A percentile compares a stretch with the other conserved stretches of the same genome.
phyloP scores from a whole-genome alignment of 2,329 filamentous ascomycete genomes.

The Trichocomaceae sp. region DNA sequence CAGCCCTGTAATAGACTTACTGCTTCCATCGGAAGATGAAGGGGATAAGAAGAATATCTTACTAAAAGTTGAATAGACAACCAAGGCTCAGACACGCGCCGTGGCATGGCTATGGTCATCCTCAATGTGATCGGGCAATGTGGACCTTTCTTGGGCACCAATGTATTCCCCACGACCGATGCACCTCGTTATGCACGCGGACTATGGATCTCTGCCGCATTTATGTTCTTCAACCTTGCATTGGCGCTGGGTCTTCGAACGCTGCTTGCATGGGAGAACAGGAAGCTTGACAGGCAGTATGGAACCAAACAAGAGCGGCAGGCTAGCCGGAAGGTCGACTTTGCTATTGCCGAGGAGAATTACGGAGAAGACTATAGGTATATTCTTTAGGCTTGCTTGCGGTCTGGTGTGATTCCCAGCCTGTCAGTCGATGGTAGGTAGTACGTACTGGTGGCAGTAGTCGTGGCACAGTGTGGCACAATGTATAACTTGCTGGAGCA shows the following conservation, averaged over 20 bases:
- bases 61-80: slow-evolving; percentile 45
- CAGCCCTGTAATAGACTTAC: neutral
- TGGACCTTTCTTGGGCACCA: slow-evolving; percentile 57
- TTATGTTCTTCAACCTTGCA: slow-evolving; percentile 55
- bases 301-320: slow-evolving; percentile 21
- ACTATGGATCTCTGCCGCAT: slow-evolving; percentile 53
- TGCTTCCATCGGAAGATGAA: neutral
- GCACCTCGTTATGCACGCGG: slow-evolving; percentile 49
- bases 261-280: slow-evolving; percentile 55
- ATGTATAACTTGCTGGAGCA: neutral
- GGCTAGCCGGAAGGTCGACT: slow-evolving; percentile 15
- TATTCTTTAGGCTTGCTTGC: slow-evolving; percentile 24
- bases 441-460: neutral
- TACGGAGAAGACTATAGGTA: slow-evolving; percentile 35
- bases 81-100: slow-evolving; percentile 61
- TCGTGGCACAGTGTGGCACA: neutral
- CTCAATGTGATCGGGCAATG: slow-evolving; percentile 62
- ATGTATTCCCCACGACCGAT: slow-evolving; percentile 51
- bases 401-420: neutral
- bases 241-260: slow-evolving; percentile 50
- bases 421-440: neutral
- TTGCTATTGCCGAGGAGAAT: slow-evolving; percentile 32
- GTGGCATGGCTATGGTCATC: slow-evolving; percentile 61
- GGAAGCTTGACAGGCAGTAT: slow-evolving; percentile 48
- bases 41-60: neutral